phyloP scores from a whole-genome alignment of 1,284 basidiomycete genomes.

The Cryptococcus sp. region DNA sequence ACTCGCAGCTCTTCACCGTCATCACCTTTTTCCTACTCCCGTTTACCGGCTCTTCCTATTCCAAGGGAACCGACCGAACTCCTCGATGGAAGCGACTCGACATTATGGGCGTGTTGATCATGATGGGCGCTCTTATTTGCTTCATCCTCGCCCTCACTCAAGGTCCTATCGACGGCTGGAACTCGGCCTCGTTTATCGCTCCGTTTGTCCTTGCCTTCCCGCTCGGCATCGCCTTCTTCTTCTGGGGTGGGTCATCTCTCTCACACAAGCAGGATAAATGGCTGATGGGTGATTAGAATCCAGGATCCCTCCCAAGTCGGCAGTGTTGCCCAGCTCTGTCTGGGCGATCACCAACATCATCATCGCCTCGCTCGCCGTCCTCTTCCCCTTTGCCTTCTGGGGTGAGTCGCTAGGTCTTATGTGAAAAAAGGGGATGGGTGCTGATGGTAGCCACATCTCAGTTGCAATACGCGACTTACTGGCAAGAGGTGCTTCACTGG shows the following conservation, averaged over 20 bases:
- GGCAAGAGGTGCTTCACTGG: conserved; percentile 21
- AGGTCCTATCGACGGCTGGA: conserved; percentile 39
- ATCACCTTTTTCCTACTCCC: conserved; percentile 29
- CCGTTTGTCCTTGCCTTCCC: conserved; percentile 36
- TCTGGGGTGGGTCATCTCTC: conserved; percentile 24
- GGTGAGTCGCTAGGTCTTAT: no score
- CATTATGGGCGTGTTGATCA: conserved; percentile 34
- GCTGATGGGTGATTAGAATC: conserved; percentile 13
- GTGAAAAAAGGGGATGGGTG: neutral
- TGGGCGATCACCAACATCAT: conserved; percentile 37
- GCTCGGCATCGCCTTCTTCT: conserved; percentile 35
- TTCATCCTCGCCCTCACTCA: conserved; percentile 44
- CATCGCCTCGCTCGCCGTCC: conserved; percentile 20
- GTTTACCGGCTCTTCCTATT: conserved; percentile 20
- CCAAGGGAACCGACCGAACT: conserved; percentile 3
- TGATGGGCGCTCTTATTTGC: conserved; percentile 33
- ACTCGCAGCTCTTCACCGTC: conserved; percentile 21
- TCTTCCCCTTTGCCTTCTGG: conserved; percentile 32
- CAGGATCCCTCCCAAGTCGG: conserved; percentile 19
- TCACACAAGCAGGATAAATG: neutral
- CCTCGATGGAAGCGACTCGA: conserved; percentile 42
- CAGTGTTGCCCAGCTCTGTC: conserved; percentile 29
- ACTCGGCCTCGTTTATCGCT: conserved; percentile 39
- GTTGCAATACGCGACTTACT: conserved; percentile 29
- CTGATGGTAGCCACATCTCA: conserved; percentile 16